Base-by-base conservation (phyloP, 2,329 filamentous ascomycete species). In the Fusarium temperatum region DNA sequence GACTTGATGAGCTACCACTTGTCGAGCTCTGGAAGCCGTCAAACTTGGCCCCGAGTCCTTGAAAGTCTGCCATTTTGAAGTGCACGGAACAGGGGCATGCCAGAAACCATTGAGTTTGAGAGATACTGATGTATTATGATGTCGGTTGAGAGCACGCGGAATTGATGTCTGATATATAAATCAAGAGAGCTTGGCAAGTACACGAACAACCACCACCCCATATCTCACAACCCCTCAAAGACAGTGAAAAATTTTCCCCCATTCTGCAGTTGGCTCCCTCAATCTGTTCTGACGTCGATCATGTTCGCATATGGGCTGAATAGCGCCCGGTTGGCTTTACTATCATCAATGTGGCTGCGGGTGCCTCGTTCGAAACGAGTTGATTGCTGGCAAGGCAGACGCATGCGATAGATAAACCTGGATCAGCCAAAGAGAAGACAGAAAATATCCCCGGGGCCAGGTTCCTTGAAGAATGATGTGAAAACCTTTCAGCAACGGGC, bases 11-110 rank as follows among this genome's bases (percentile, higher is more conserved):
- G 45, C 75, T 76, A 14, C 72, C 76, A 35, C 72, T 75, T 28
- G 75, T 70, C 18, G 75, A 75, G 64, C 76, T 78, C 38, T 74
- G 76, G 36, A 77, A 76, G 28, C 70, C 76, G 24, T 74, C 72
- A 36, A 78, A 78, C 41, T 68, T 78, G 59, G 75, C 72, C 8
- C 76, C 76, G 13, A 78, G 60, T 42, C 68, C 70, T 26, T 78
- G 59, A 14, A 78, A 73, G 20, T 76, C 73, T 26, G 73, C 36
- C 76, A 78, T 78, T 39, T 44, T 69, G 18, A 20, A 35, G 22
- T 24, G 18, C 24, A 26, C 26, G 24, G 22, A n/a, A 35, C 35
- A 26, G 20, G 28, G 28, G n/a, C 10, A 39, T 32, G 22, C 14
- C 45, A 15, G 35, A 36, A 32, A 24, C 41, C 30, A 28, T 35